Conservation (phyloP, 2,329 filamentous ascomycete species). For the Chaetomium olivaceum region DNA sequence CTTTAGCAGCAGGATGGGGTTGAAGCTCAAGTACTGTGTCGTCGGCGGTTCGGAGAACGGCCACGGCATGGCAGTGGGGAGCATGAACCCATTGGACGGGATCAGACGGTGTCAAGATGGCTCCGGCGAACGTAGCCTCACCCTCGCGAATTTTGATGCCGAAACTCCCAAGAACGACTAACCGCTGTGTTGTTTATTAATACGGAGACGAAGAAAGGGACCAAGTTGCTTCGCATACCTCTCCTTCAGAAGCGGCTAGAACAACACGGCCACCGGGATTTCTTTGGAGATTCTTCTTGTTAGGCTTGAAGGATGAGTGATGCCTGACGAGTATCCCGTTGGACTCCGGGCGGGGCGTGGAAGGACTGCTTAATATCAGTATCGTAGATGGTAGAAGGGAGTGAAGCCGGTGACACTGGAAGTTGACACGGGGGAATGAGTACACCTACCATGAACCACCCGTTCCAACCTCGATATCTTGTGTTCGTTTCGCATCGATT, state of each 20-base stretch:
- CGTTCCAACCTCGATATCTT: conserved; percentile 4
- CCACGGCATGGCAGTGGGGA: conserved; percentile 68
- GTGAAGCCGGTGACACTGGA: neutral
- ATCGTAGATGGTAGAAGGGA: neutral
- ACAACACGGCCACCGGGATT: conserved; percentile 44
- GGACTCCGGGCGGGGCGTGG: conserved; percentile 18
- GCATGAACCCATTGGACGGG: conserved; percentile 61
- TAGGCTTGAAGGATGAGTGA: conserved; percentile 50
- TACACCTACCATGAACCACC: conserved; percentile 14
- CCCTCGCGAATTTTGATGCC: conserved; percentile 63
- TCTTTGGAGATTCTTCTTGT: conserved; percentile 46
- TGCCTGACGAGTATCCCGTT: conserved; percentile 31
- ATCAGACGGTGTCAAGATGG: conserved; percentile 55
- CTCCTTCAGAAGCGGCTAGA: conserved; percentile 50
- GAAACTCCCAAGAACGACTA: conserved; percentile 68
- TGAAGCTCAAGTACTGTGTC: conserved; percentile 56
- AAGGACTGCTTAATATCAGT: conserved; percentile 5
- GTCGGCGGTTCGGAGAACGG: conserved; percentile 60
- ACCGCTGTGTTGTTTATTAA: conserved; percentile 48
- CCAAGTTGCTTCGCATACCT: conserved; percentile 43
- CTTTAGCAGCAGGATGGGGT: conserved; percentile 50
- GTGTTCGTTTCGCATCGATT: neutral
- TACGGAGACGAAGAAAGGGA: neutral
- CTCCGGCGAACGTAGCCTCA: conserved; percentile 64
- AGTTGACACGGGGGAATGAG: neutral